Conservation (phyloP, 805 yeast species). For the Candida morakotiae region DNA sequence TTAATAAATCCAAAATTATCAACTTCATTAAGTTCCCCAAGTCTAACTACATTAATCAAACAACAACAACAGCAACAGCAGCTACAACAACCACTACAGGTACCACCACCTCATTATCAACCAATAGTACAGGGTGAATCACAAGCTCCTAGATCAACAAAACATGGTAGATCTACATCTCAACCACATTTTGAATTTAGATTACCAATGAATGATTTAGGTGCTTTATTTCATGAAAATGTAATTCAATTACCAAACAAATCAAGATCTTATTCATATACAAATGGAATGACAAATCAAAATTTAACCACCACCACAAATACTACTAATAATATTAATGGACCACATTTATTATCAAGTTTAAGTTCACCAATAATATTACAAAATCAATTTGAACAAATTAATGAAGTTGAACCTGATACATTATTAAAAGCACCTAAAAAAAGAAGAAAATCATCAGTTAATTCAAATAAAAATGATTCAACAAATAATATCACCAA, state of each 20-base stretch:
- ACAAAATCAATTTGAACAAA: slow-evolving; percentile 6
- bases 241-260: background rate
- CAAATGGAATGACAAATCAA: slow-evolving; percentile 3
- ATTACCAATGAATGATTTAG: slow-evolving; percentile 6
- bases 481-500: background rate
- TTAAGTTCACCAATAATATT: slow-evolving; percentile 5
- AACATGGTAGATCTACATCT: slow-evolving; percentile 5
- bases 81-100: slow-evolving; percentile 1
- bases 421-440: background rate
- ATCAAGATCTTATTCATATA: slow-evolving; percentile 5
- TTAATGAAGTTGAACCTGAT: slow-evolving; percentile 2
- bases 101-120: slow-evolving; percentile 1
- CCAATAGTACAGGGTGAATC: background rate
- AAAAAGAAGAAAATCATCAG: slow-evolving; percentile 9
- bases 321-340: background rate
- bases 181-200: slow-evolving; percentile 18
- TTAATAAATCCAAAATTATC: slow-evolving; percentile 14
- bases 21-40: slow-evolving; percentile 15
- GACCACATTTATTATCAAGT: background rate
- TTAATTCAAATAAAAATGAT: background rate
- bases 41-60: slow-evolving; percentile 10
- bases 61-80: slow-evolving; percentile 7
- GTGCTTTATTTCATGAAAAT: background rate
- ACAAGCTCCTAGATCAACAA: slow-evolving; percentile 1
- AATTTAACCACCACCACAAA: background rate